Evolutionary conservation across 768 basidiomycete genomes (phyloP), one percentile per base, ranked within the genome.

Genomic region (Mrakia hoshinonis): DNA sequence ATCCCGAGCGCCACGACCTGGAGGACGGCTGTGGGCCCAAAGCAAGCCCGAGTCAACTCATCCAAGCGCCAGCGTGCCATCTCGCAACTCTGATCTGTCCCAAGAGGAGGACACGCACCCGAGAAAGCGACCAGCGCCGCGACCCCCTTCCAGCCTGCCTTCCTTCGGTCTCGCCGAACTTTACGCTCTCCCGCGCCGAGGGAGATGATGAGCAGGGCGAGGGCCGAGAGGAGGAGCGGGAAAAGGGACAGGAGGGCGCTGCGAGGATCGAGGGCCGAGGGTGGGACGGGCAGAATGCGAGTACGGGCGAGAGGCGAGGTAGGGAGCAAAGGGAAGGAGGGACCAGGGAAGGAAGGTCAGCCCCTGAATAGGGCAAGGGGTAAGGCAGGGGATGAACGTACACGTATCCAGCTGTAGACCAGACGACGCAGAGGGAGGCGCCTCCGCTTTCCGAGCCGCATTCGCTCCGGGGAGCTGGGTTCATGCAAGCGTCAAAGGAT

Each of bases 61-160:
- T 9, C 54, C 18, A 11, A 0, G 3, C 18, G 54, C 18, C 54
- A 55, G 29, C n/a, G 18, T 26, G 13, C 0, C 6, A n/a, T 43
- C 22, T 60, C 58, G 7, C 54, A 12, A 12, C 82, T 82, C 89
- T 89, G 75, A 89, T 87, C 85, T 87, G 73, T 0, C 12, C 5
- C 3, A 36, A 3, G 20, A 61, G 10, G 24, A 24, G 54, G 76
- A 64, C 11, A 31, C 58, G 47, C 46, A 34, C 13, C 22, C 36
- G 39, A 24, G 7, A 46, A 26, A 34, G 75, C 76, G 62, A 76
- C 74, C 18, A 76, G 77, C 22, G 31, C 51, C 18, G 63, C 69
- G 31, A 54, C 39, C 31, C 69, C 69, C 36, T 70, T 70, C 69
- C 67, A 68, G 4, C 67, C 67, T 7, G 43, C 43, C 43, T 64